These are phyloP conservation scores for Cryptosporidium parvum DNA, from an alignment of 169 alveolate species.

Conservation along the genomic window DNA sequence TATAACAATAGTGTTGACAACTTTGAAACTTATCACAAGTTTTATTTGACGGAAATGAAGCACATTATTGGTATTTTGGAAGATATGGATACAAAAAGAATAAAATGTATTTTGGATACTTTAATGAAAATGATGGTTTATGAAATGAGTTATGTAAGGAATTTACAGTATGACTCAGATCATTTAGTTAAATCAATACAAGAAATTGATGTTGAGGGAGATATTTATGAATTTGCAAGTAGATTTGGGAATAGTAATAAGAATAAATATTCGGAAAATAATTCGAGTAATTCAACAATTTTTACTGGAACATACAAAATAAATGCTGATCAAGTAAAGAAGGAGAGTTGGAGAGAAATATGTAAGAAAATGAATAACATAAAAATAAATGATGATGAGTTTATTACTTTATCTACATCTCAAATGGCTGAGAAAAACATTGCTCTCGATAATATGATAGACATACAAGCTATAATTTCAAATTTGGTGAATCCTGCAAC, in stretches of 20 bases:
- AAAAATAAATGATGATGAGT: slow-evolving; percentile 55
- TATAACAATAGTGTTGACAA: slow-evolving; percentile 49
- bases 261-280: background rate
- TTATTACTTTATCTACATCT: slow-evolving; percentile 44
- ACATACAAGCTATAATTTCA: slow-evolving; percentile 55
- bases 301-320: background rate
- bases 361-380: slow-evolving; percentile 36
- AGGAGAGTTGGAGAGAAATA: slow-evolving; percentile 65
- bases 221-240: slow-evolving; percentile 56
- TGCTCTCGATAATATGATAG: slow-evolving; percentile 40
- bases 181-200: slow-evolving; percentile 53
- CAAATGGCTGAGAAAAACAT: slow-evolving; percentile 62
- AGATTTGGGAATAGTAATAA: slow-evolving; percentile 51
- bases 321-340: slow-evolving; percentile 1
- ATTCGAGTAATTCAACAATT: background rate
- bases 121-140: slow-evolving; percentile 71
- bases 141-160: slow-evolving; percentile 70
- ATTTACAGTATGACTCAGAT: slow-evolving; percentile 72
- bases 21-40: slow-evolving; percentile 19
- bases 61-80: slow-evolving; percentile 45
- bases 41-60: slow-evolving; percentile 64
- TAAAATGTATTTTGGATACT: slow-evolving; percentile 54
- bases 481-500: slow-evolving; percentile 52
- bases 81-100: slow-evolving; percentile 73
- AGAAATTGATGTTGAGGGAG: slow-evolving; percentile 60